These are phyloP conservation scores for Phaeotremella fagi DNA, from an alignment of 768 basidiomycete genomes.

Conservation along the genomic window DNA sequence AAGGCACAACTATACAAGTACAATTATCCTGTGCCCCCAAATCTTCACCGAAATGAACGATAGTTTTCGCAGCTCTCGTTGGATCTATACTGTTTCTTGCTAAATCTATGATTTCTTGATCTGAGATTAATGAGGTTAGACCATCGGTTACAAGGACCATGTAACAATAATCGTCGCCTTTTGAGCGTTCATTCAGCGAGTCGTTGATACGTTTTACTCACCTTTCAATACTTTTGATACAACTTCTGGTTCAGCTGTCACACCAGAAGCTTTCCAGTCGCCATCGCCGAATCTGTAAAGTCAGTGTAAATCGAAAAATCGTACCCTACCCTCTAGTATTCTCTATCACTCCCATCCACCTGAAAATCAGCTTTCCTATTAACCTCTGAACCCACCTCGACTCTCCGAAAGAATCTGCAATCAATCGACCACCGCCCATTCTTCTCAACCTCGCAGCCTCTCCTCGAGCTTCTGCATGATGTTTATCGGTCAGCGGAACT, in stretches of 20 bases:
- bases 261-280: slow-evolving; percentile 80
- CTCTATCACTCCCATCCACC: slow-evolving; percentile 91
- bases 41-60: slow-evolving; percentile 81
- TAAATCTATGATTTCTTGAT: slow-evolving; percentile 91
- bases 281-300: slow-evolving; percentile 72
- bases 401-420: slow-evolving; percentile 93
- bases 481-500: slow-evolving; percentile 84
- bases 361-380: slow-evolving; percentile 35
- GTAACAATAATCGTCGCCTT: slow-evolving; percentile 80
- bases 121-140: slow-evolving; percentile 80
- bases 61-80: slow-evolving; percentile 70
- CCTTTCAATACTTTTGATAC: slow-evolving; percentile 70
- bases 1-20: slow-evolving; percentile 82
- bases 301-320: too few relatives aligned
- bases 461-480: slow-evolving; percentile 86
- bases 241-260: slow-evolving; percentile 90
- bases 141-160: slow-evolving; percentile 90
- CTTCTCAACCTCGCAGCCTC: slow-evolving; percentile 79
- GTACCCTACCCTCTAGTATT: slow-evolving; percentile 87
- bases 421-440: slow-evolving; percentile 72
- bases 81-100: slow-evolving; percentile 68
- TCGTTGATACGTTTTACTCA: slow-evolving; percentile 60
- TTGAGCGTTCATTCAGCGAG: slow-evolving; percentile 58
- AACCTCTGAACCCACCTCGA: slow-evolving; percentile 55
- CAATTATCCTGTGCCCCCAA: slow-evolving; percentile 85